These are phyloP conservation scores for Talaromyces sp. DNA, from an alignment of 2,329 filamentous ascomycete species.

Conservation along the genomic window DNA sequence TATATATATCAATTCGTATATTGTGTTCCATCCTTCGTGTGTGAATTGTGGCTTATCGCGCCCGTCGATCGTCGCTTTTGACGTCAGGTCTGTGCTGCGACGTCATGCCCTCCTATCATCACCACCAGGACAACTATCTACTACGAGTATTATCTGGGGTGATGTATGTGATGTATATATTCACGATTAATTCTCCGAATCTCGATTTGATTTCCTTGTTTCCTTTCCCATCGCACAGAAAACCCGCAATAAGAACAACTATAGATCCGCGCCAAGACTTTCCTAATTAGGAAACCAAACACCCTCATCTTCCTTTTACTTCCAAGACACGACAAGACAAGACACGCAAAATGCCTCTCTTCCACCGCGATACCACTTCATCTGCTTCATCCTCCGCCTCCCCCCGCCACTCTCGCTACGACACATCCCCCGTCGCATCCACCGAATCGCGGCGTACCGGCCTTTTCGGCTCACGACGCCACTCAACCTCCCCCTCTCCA, in stretches of 20 bases:
- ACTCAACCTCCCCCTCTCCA: neutral
- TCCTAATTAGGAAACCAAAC: conserved; percentile 2
- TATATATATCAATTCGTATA: too few relatives aligned
- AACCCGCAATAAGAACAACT: neutral
- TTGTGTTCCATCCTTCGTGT: too few relatives aligned
- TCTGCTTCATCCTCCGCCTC: neutral
- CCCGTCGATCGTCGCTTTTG: conserved; percentile 13
- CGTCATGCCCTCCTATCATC: neutral
- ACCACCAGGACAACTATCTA: too few relatives aligned
- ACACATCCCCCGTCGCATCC: neutral
- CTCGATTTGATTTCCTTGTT: neutral
- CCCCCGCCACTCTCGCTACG: neutral
- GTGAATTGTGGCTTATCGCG: neutral
- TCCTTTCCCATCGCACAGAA: neutral
- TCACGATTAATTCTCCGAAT: neutral
- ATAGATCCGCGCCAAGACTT: neutral
- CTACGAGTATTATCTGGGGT: neutral
- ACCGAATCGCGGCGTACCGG: conserved; percentile 6
- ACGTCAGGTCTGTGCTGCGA: conserved; percentile 16
- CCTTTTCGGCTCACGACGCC: neutral
- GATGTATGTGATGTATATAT: neutral
- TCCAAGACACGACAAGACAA: neutral
- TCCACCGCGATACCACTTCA: neutral
- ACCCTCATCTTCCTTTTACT: neutral
- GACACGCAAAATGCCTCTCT: conserved; percentile 13